Evolutionary conservation across 495 filamentous ascomycete genomes (phyloP), one percentile per base, ranked within the genome.

Genomic region (Aspergillus sclerotiicarbonarius): DNA sequence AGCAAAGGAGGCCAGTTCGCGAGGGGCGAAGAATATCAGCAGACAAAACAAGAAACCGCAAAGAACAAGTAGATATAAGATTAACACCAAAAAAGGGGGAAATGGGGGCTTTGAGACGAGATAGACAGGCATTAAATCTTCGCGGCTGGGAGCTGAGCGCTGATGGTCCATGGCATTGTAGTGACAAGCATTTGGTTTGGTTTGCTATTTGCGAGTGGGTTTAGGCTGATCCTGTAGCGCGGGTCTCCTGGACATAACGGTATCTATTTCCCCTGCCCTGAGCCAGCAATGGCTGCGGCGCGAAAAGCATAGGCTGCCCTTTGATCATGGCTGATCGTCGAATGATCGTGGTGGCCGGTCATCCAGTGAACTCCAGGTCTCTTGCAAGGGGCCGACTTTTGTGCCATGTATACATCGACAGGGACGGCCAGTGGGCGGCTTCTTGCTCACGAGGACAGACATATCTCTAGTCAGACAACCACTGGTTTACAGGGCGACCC

Each of bases 401-500:
- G 13, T 58, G 61, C 19, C 55, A 59, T 35, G 57, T 43, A 61
- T 63, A 66, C 64, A 56, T 47, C 45, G 50, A 49, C 47, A 37
- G 49, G 49, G 43, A 57, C 31, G 29, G 49, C 41, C 39, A 43
- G 20, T 18, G 29, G 29, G 25, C 20, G 48, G 39, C 39, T 46
- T 25, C 56, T 46, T 25, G 48, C 9, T 46, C 16, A 48, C 15
- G 21, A 41, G 45, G 33, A 19, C 52, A 29, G 29, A 30, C 54
- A 59, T 56, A 39, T 58, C 51, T 69, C 61, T 63, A 66, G 58
- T 61, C 63, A 69, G 39, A 37, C 32, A 60, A 50, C 67, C 70
- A 73, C 58, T 69, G 68, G 61, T 72, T 74, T 76, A 76, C 72
- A 68, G 59, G 51, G 54, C 65, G 65, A 73, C 61, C 62, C 60